Conservation (phyloP, 257 asterid species). For the Ballota nigra region DNA sequence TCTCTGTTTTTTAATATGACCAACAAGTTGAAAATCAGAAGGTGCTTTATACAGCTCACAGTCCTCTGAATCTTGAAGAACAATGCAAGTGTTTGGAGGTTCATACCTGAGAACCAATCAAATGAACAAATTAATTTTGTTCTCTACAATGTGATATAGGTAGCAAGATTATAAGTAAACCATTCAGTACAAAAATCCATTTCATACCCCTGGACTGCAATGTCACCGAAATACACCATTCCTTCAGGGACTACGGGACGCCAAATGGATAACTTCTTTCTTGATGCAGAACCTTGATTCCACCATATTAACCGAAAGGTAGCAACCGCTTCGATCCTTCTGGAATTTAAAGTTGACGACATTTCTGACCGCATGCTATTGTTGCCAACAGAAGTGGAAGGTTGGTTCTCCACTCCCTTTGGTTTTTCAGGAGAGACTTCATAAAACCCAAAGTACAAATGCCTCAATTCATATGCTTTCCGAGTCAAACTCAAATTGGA, state of each 20-base stretch:
- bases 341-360: slow-evolving; percentile 64
- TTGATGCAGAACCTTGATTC: slow-evolving; percentile 93
- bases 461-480: slow-evolving; percentile 80
- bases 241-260: slow-evolving; percentile 90
- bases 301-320: slow-evolving; percentile 88
- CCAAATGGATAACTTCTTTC: slow-evolving; percentile 91
- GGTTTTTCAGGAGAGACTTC: slow-evolving; percentile 43
- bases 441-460: slow-evolving; percentile 50
- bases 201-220: slow-evolving; percentile 83
- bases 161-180: slow-evolving; percentile 14
- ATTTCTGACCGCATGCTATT: slow-evolving; percentile 54
- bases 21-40: slow-evolving; percentile 73
- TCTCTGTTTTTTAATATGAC: slow-evolving; percentile 68
- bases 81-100: slow-evolving; percentile 83
- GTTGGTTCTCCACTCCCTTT: slow-evolving; percentile 41
- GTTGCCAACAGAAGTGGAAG: slow-evolving; percentile 43
- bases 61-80: slow-evolving; percentile 71
- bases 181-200: slow-evolving; percentile 1
- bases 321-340: slow-evolving; percentile 75
- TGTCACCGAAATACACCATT: slow-evolving; percentile 89
- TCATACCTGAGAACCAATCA: slow-evolving; percentile 59
- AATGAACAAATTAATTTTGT: slow-evolving; percentile 8
- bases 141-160: neutral
- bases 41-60: slow-evolving; percentile 66
- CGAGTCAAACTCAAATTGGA: slow-evolving; percentile 45